Evolutionary conservation across 257 asterid species (phyloP).

Genomic region (Linderniella brevidens): DNA sequence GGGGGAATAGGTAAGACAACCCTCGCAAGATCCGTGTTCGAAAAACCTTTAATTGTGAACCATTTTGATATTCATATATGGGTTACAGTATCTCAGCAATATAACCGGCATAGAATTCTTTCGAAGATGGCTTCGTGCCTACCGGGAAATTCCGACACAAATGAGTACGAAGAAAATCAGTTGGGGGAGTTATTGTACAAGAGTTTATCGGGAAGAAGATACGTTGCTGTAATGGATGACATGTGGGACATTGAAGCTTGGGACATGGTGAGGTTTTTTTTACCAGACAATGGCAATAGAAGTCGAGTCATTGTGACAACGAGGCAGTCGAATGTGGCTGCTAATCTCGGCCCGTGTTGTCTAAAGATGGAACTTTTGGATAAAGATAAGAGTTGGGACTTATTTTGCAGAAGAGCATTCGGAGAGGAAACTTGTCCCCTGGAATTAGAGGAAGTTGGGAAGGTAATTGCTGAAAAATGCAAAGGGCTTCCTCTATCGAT

Average conservation of each 20-base stretch:
- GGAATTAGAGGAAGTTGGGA: conserved; percentile 1
- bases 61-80: conserved; percentile 13
- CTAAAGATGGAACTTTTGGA: not conserved
- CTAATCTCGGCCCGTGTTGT: not conserved
- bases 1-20: conserved; percentile 16
- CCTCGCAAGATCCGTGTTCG: conserved; percentile 8
- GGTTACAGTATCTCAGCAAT: conserved; percentile 7
- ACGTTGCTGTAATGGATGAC: conserved; percentile 8
- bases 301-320: conserved; percentile 1
- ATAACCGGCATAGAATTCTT: not conserved
- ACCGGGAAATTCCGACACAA: not conserved
- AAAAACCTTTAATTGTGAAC: not conserved
- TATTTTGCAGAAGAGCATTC: not conserved
- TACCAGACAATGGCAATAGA: conserved; percentile 8
- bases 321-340: conserved; percentile 1
- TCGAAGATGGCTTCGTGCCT: not conserved
- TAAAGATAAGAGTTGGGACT: conserved; percentile 3
- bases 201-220: not conserved
- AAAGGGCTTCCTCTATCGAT: conserved; percentile 2
- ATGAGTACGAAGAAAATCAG: not conserved
- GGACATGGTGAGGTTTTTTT: conserved; percentile 3
- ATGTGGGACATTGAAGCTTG: conserved; percentile 7
- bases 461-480: not conserved
- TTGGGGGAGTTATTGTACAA: not conserved
- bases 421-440: conserved; percentile 3